Conservation (phyloP, 192 early-diverging fungal genomes). For the Coemansia sp. region DNA sequence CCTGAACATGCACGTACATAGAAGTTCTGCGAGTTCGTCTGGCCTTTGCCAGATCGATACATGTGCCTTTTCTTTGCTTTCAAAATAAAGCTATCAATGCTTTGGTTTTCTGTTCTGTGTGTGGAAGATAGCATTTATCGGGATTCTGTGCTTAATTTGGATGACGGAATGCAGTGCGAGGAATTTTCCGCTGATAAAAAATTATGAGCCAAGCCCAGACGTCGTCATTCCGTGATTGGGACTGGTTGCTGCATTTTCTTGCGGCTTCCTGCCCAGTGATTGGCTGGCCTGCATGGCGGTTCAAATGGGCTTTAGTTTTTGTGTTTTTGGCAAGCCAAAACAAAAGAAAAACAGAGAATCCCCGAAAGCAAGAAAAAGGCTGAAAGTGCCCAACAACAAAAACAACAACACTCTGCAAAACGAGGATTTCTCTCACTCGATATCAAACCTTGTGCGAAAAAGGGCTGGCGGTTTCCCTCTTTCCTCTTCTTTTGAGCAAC, state of each 20-base stretch:
- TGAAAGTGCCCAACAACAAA: neutral
- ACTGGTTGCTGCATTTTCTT: neutral
- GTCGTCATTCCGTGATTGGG: neutral
- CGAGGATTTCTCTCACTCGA: slow-evolving; percentile 1
- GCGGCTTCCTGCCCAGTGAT: slow-evolving; percentile 2
- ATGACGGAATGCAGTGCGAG: too few relatives aligned
- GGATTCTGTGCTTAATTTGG: too few relatives aligned
- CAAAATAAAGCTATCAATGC: too few relatives aligned
- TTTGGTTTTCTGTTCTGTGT: too few relatives aligned
- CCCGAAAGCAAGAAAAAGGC: neutral
- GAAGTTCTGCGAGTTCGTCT: slow-evolving; percentile 1
- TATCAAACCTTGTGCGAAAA: neutral
- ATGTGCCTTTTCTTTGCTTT: neutral
- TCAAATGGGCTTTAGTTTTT: neutral
- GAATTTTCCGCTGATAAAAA: neutral
- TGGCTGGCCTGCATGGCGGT: slow-evolving; percentile 9
- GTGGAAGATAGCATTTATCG: too few relatives aligned
- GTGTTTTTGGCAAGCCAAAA: too few relatives aligned
- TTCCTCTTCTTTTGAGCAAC: neutral
- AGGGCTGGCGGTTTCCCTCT: neutral
- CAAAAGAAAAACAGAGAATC: neutral
- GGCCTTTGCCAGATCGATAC: neutral
- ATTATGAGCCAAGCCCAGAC: neutral
- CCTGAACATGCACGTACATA: slow-evolving; percentile 52
- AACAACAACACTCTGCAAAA: neutral